phyloP scores from a whole-genome alignment of 1,139 yeast species.

The Suhomyces chickasaworum region DNA sequence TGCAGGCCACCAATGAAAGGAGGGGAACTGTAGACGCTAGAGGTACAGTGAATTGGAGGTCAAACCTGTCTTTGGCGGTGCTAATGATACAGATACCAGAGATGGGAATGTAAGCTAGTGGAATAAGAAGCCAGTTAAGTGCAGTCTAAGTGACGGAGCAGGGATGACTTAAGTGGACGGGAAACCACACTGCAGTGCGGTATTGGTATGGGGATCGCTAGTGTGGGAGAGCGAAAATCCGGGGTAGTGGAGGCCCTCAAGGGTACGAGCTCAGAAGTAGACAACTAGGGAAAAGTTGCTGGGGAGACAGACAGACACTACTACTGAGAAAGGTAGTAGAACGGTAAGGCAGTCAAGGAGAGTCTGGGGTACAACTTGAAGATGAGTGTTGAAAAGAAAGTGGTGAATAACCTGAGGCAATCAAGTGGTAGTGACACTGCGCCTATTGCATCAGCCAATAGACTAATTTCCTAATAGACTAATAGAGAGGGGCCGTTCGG shows the following conservation, averaged over 20 bases:
- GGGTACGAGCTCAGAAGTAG: background rate
- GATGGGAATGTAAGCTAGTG: no score
- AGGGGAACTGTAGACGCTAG: background rate
- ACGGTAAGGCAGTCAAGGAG: background rate
- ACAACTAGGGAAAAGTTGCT: background rate
- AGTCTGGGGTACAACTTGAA: background rate
- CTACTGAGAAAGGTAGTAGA: background rate
- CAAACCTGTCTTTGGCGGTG: no score
- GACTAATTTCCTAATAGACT: no score
- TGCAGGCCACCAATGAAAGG: conserved; percentile 5
- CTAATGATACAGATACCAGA: no score
- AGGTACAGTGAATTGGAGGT: no score
- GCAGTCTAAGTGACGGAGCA: background rate
- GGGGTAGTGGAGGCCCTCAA: background rate
- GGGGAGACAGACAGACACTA: background rate
- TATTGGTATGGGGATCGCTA: background rate
- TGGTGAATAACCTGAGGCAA: conserved; percentile 1
- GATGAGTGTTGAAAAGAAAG: background rate
- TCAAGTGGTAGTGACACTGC: background rate
- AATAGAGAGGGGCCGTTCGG: background rate
- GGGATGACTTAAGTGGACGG: background rate
- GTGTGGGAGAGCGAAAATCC: conserved; percentile 2
- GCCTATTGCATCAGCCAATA: background rate
- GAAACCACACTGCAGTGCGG: background rate
- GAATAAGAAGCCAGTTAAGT: no score